Conservation (phyloP, 441 rosid species). For the Populus hybrid region DNA sequence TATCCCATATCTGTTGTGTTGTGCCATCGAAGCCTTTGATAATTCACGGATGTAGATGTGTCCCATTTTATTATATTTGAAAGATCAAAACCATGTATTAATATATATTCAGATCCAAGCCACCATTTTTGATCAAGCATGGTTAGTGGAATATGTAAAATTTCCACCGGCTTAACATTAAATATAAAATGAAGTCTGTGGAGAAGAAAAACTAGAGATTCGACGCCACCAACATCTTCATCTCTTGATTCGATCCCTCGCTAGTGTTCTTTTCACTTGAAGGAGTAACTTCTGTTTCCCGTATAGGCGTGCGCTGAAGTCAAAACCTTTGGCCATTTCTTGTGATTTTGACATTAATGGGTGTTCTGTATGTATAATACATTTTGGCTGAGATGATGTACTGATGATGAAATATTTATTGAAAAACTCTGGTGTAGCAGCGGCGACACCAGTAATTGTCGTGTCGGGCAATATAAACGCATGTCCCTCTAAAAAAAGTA, state of each 20-base stretch:
- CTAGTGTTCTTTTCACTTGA: not conserved
- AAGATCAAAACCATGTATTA: not conserved
- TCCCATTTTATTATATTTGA: not conserved
- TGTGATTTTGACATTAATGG: not conserved
- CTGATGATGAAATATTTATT: not conserved
- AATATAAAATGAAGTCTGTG: not conserved
- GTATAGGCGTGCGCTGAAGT: not conserved
- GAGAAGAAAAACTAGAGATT: not conserved
- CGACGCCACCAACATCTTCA: not conserved
- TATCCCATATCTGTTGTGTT: not conserved
- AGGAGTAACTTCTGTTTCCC: not conserved
- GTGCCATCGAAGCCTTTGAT: not conserved
- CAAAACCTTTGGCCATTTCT: not conserved
- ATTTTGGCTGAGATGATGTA: not conserved
- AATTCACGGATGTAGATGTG: not conserved
- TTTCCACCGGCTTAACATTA: conserved; percentile 2
- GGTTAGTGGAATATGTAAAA: not conserved
- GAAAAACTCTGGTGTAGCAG: not conserved
- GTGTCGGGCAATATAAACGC: not conserved
- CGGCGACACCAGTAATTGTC: not conserved
- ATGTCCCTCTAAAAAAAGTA: too few relatives aligned
- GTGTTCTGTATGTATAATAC: too few relatives aligned
- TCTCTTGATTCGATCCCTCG: not conserved
- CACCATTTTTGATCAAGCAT: conserved; percentile 1
- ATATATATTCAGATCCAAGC: not conserved